Conservation (phyloP, 2,329 filamentous ascomycete species). For the Penicillium digitatum region DNA sequence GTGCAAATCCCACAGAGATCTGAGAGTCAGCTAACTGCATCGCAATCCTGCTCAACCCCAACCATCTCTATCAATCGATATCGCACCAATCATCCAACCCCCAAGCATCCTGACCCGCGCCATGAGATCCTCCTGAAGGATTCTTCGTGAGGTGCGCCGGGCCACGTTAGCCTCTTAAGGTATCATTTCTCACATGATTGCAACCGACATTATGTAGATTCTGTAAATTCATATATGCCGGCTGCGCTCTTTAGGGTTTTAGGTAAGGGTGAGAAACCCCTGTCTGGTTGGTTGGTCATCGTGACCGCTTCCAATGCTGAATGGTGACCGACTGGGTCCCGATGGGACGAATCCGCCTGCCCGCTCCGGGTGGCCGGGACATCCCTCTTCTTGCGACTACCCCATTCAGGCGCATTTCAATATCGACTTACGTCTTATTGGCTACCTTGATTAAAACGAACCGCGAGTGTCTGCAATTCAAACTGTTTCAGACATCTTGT, state of each 20-base stretch:
- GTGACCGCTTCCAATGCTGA: neutral
- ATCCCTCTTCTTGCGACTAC: neutral
- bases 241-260: neutral
- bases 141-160: neutral
- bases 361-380: neutral
- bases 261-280: neutral
- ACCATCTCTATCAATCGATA: neutral
- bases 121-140: neutral
- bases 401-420: neutral
- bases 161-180: neutral
- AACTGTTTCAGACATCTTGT: neutral
- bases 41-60: neutral
- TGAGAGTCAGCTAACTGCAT: constrained; percentile 2
- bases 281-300: neutral
- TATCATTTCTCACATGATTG: neutral
- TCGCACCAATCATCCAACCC: neutral
- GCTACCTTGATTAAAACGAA: neutral
- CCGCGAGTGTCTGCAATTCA: neutral
- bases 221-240: neutral
- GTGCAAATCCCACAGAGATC: neutral
- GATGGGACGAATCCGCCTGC: neutral
- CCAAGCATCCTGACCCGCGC: neutral
- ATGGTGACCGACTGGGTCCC: neutral
- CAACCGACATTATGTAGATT: neutral
- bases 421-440: neutral